Conservation (phyloP, 2,329 filamentous ascomycete species). For the Aspergillus flavus region DNA sequence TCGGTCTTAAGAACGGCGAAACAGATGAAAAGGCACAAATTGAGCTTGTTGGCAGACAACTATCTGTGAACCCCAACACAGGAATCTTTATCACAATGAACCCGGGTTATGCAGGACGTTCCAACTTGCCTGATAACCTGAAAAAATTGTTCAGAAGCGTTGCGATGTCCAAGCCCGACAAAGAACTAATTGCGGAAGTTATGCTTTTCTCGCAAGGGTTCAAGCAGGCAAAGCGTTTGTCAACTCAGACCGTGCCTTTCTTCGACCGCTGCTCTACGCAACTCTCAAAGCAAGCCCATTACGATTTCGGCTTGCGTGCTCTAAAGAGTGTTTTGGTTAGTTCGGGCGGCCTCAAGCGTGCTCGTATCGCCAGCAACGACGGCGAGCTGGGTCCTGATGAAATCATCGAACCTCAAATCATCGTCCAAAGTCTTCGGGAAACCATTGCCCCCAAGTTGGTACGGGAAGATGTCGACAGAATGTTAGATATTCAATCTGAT, state of each 20-base stretch:
- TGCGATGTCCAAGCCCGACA: constrained; percentile 99
- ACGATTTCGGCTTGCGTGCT: constrained; percentile 96
- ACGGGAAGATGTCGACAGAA: constrained; percentile 83
- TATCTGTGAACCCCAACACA: constrained; percentile 88
- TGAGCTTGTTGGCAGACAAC: constrained; percentile 87
- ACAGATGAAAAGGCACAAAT: constrained; percentile 86
- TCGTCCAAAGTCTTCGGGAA: constrained; percentile 96
- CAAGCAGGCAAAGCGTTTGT: constrained; percentile 90
- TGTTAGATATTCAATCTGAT: constrained; percentile 78
- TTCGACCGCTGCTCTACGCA: constrained; percentile 84
- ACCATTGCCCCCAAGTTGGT: constrained; percentile 98
- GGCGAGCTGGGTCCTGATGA: constrained; percentile 66
- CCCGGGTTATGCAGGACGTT: constrained; percentile 95
- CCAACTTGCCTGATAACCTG: constrained; percentile 96
- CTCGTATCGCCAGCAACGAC: constrained; percentile 65
- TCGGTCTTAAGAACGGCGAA: constrained; percentile 82
- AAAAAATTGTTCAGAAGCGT: constrained; percentile 99
- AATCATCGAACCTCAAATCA: constrained; percentile 90
- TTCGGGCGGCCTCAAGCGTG: constrained; percentile 92
- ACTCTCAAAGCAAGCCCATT: constrained; percentile 95
- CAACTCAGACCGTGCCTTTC: constrained; percentile 95
- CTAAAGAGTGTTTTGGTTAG: constrained; percentile 98
- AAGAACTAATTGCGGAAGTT: constrained; percentile 98
- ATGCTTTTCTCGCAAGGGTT: constrained; percentile 99
- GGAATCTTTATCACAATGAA: constrained; percentile 99